These are phyloP conservation scores for Speleostelium caveatum DNA, from an alignment of 78 protist genomes.

Conservation along the genomic window DNA sequence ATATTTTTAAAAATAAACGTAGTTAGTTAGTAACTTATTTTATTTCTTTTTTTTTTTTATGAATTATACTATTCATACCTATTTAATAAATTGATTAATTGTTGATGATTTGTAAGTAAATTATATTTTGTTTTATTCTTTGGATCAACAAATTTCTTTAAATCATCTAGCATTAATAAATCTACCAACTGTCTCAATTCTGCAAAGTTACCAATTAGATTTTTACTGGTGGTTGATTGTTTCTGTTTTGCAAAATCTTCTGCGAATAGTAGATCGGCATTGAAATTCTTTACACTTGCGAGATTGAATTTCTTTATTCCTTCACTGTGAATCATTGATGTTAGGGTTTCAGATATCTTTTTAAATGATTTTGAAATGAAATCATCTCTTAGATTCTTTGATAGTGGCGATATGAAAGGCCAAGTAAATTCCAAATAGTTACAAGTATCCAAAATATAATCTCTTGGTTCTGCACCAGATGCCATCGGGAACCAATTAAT, in stretches of 20 bases:
- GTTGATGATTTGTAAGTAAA: slow-evolving; percentile 40
- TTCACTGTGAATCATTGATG: slow-evolving; percentile 12
- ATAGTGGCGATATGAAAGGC: slow-evolving; percentile 48
- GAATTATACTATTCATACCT: no score
- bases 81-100: slow-evolving; percentile 1
- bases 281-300: slow-evolving; percentile 32
- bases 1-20: no score
- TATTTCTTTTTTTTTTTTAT: background rate
- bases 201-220: slow-evolving; percentile 46
- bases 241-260: slow-evolving; percentile 50
- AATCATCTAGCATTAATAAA: slow-evolving; percentile 34
- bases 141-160: slow-evolving; percentile 46
- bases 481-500: slow-evolving; percentile 64
- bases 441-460: slow-evolving; percentile 36
- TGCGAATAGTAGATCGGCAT: slow-evolving; percentile 43
- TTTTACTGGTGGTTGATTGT: slow-evolving; percentile 46
- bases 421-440: slow-evolving; percentile 45
- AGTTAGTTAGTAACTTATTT: background rate
- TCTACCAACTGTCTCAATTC: slow-evolving; percentile 49
- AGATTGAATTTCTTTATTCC: slow-evolving; percentile 41
- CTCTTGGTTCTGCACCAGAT: slow-evolving; percentile 52
- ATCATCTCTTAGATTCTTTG: slow-evolving; percentile 34
- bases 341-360: slow-evolving; percentile 44
- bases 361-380: slow-evolving; percentile 65
- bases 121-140: slow-evolving; percentile 19